Base-by-base conservation (phyloP, 192 early-diverging fungal genomes). In the Physocladia obscura region DNA sequence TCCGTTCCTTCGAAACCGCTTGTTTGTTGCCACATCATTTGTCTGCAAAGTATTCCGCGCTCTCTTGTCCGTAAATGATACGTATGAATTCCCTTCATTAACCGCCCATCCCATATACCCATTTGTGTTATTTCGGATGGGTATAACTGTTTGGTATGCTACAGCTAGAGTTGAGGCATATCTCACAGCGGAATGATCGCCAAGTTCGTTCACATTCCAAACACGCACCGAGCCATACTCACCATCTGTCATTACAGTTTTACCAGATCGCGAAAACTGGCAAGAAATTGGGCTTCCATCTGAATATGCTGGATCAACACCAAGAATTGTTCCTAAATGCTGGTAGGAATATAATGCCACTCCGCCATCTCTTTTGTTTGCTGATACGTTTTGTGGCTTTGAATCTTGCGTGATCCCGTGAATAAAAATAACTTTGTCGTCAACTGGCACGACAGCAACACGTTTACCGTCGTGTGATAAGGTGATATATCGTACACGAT, bases 201-300 rank as follows among this genome's bases (percentile, higher is more conserved):
- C 71, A 1, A 73, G 36, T 32, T 73, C 71, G 19, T 62, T 32
- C 19, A 73, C 55, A 50, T 39, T 64, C 71, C 71, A 73, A 5
- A 73, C 71, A 15, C 62, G 8, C 4, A 67, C 71, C 32, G 36
- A 40, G 4, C 54, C 61, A 59, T 19, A 63, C 27, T 63, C 58
- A 0, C 71, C 71, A 37, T 73, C 71, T 4, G 71, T 73, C 21
- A 73, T 24, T 37, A 73, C 31, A 6, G 71, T 73, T 24, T 73
- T 73, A 2, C 71, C 71, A 13, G 54, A 57, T n/a, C 71, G 19
- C 13, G 62, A 65, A 64, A 73, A 73, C 2, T 55, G n/a, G 35
- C 71, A 73, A 19, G 37, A n/a, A 8, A 49, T 39, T 15, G 15
- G 50, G 0, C n/a, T 35, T 30, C 58, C 70, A 36, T 73, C 71